Base-by-base conservation (phyloP, 192 early-diverging fungal species). In the Coemansia umbellata region DNA sequence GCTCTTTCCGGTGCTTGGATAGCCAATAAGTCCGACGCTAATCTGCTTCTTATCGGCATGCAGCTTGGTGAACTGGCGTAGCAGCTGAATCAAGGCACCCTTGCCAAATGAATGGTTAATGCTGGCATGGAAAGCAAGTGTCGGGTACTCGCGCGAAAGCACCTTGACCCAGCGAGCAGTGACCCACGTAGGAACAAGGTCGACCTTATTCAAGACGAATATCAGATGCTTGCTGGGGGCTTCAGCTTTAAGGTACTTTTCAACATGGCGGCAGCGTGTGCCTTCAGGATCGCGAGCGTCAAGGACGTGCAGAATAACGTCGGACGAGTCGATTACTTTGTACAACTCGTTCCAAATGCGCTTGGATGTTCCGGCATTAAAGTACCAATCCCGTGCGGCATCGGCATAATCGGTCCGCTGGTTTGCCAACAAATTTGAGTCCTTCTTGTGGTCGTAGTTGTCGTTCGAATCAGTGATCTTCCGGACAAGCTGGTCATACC, bases 41-140 rank as follows among this genome's bases (percentile, higher is more conserved):
- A 99, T 99, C 76, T 99, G 94, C 73, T 94, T 96, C 79, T 95
- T 94, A 59, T 99, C 95, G 31, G 89, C 81, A 66, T 99, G 97
- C 55, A 99, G 81, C 33, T 82, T 80, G 56, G 91, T 84, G 66
- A 97, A 99, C 76, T 99, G 97, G 51, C 97, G 88, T n/a, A 99
- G 82, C 22, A 99, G 84, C 59, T 97, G 91, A 63, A 99, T 99
- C 60, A 99, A 69, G 10, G 94, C 90, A 19, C 94, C 93, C 63
- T 97, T 97, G 42, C 97, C 97, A 70, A 99, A 99, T n/a, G 97
- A 94, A 81, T 95, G 92, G 73, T 80, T 99, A 63, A 97, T 94
- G 55, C 86, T 91, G 44, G 97, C 97, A 55, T 99, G 97, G 85
- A 99, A 99, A 3, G 97, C 97, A 22, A 99, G 82, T 4, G 97